phyloP scores from a whole-genome alignment of 352 stramenopile genomes.

The Globisporangium spiculum region DNA sequence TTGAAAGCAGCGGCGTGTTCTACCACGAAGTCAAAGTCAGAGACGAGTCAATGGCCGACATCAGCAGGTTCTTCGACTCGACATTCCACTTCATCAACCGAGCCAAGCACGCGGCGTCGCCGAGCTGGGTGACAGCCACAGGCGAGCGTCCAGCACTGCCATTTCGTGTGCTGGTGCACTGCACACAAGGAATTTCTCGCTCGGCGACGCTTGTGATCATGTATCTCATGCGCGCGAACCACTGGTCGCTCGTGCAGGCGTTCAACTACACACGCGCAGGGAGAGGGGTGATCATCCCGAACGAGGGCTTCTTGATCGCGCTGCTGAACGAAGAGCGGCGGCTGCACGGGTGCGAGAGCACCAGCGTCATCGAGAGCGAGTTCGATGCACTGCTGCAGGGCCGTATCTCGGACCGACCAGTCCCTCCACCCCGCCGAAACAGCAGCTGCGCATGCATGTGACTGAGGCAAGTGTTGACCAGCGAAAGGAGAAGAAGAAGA shows the following conservation, averaged over 20 bases:
- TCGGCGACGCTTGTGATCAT: constrained; percentile 67
- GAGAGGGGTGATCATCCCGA: constrained; percentile 60
- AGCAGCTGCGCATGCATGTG: constrained; percentile 18
- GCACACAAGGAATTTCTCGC: constrained; percentile 68
- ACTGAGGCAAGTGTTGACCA: background rate
- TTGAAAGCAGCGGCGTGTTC: constrained; percentile 36
- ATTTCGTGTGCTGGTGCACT: constrained; percentile 65
- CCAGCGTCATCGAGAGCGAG: constrained; percentile 47
- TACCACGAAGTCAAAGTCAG: constrained; percentile 69
- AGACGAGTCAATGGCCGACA: constrained; percentile 42
- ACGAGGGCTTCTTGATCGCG: constrained; percentile 52
- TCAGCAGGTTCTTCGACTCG: constrained; percentile 41
- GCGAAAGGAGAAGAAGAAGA: background rate
- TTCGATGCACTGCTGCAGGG: constrained; percentile 51
- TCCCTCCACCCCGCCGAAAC: background rate
- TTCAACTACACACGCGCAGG: constrained; percentile 50
- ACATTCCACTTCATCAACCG: constrained; percentile 47
- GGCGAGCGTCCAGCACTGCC: constrained; percentile 15
- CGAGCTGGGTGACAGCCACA: constrained; percentile 2
- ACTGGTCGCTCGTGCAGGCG: constrained; percentile 55
- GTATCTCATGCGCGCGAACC: constrained; percentile 60
- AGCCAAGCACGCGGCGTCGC: constrained; percentile 16
- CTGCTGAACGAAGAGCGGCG: constrained; percentile 47
- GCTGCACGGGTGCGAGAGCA: constrained; percentile 37
- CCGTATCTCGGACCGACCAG: constrained; percentile 21